Evolutionary conservation across 2,329 filamentous ascomycete genomes (phyloP).

Genomic region (Botryotinia convoluta): DNA sequence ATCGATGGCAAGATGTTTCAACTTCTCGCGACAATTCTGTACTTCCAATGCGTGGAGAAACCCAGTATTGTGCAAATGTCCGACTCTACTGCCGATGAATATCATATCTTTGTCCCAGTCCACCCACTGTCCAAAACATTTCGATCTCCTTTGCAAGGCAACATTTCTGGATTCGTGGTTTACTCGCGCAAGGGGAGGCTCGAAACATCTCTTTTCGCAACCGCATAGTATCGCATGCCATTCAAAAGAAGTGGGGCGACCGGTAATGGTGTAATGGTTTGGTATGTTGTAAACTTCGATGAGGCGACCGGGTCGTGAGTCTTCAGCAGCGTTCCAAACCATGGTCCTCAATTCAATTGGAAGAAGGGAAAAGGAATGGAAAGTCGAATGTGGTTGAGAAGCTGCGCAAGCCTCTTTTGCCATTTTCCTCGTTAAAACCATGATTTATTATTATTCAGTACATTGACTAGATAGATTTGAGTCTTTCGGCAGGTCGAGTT

Average conservation of each 20-base stretch:
- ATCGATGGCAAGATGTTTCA: constrained; percentile 1
- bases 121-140: not conserved
- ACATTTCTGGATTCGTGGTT: not conserved
- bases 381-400: not conserved
- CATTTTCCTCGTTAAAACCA: not conserved
- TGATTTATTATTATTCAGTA: not conserved
- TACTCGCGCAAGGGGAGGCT: not conserved
- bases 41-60: constrained; percentile 17
- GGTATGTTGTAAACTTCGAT: constrained; percentile 17
- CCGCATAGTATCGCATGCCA: constrained; percentile 2
- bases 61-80: constrained; percentile 18
- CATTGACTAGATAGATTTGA: not conserved
- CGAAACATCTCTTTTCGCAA: not conserved
- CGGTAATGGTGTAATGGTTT: not conserved
- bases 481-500: not conserved
- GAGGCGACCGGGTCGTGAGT: not conserved
- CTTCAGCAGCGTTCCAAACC: constrained; percentile 1
- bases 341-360: not conserved
- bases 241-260: not conserved
- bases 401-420: not conserved
- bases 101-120: constrained; percentile 14
- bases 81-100: constrained; percentile 13
- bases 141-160: not conserved
- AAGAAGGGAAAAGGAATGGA: not conserved
- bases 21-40: not conserved